Evolutionary conservation across 2,329 filamentous ascomycete species (phyloP).

Genomic region (Neofusicoccum parvum): DNA sequence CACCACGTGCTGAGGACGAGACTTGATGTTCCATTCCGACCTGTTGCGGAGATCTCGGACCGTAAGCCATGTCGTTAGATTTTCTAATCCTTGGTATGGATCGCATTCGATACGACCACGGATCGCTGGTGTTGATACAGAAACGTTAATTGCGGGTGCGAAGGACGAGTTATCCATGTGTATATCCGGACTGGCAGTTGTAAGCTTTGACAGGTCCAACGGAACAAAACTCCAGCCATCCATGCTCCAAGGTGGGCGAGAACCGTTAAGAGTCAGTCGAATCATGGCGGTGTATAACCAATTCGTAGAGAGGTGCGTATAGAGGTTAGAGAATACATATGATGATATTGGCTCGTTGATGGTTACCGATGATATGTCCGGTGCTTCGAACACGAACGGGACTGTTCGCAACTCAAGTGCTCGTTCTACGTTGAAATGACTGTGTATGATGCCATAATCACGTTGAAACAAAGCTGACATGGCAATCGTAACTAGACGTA

Average conservation of each 20-base stretch:
- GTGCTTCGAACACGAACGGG: background rate
- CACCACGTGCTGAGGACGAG: conserved; percentile 22
- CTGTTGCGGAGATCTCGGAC: background rate
- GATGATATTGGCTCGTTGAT: background rate
- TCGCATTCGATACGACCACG: conserved; percentile 24
- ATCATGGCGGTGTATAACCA: conserved; percentile 25
- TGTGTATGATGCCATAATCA: background rate
- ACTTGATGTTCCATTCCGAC: background rate
- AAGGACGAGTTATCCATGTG: background rate
- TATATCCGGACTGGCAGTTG: background rate
- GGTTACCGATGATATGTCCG: background rate
- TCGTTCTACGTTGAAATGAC: background rate
- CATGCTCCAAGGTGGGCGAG: conserved; percentile 26
- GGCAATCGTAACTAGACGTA: background rate
- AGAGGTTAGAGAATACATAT: conserved; percentile 11
- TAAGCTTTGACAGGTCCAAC: conserved; percentile 8
- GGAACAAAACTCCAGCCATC: conserved; percentile 32
- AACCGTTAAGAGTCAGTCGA: conserved; percentile 22
- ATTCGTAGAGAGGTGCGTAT: conserved; percentile 25
- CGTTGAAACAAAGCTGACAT: background rate
- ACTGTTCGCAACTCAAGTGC: background rate
- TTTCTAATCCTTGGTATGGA: conserved; percentile 13
- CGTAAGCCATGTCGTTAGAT: conserved; percentile 21
- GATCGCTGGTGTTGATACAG: conserved; percentile 22
- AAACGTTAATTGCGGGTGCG: conserved; percentile 21